Evolutionary conservation across 2,329 filamentous ascomycete genomes (phyloP).

Genomic region (Stachybotrys chartarum): DNA sequence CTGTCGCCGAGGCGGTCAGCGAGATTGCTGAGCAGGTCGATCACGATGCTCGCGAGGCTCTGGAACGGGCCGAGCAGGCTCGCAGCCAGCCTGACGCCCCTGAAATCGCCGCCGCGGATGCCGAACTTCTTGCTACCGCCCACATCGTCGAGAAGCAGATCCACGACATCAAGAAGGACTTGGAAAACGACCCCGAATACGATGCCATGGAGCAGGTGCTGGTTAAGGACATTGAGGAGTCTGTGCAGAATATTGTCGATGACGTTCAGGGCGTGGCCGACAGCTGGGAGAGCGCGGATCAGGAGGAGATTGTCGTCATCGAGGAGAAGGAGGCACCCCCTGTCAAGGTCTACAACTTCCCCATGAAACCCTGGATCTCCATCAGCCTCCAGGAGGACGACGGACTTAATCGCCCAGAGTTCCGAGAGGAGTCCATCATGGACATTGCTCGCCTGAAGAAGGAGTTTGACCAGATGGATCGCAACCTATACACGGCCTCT

Average conservation of each 20-base stretch:
- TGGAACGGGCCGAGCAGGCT: conserved; percentile 45
- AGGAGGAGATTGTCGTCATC: conserved; percentile 56
- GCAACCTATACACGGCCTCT: conserved; percentile 83
- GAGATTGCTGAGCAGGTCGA: conserved; percentile 52
- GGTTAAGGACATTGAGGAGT: conserved; percentile 30
- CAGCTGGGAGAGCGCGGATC: conserved; percentile 84
- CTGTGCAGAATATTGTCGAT: conserved; percentile 28
- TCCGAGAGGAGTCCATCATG: conserved; percentile 76
- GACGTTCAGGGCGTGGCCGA: conserved; percentile 59
- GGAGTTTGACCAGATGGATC: conserved; percentile 94
- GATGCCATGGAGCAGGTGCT: conserved; percentile 44
- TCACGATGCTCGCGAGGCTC: conserved; percentile 54
- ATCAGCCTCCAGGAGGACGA: conserved; percentile 63
- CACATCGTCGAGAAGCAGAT: conserved; percentile 45
- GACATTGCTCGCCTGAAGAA: conserved; percentile 94
- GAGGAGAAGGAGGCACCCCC: conserved; percentile 59
- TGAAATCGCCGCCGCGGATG: conserved; percentile 27
- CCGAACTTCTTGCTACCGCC: conserved; percentile 38
- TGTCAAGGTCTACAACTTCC: conserved; percentile 88
- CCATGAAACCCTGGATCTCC: conserved; percentile 91
- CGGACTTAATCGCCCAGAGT: conserved; percentile 49
- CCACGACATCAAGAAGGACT: conserved; percentile 45
- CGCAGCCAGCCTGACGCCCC: conserved; percentile 39
- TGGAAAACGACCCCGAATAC: conserved; percentile 46
- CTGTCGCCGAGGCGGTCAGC: conserved; percentile 62